Evolutionary conservation across 805 yeast species (phyloP).

Genomic region (Wickerhamiella siamensis): DNA sequence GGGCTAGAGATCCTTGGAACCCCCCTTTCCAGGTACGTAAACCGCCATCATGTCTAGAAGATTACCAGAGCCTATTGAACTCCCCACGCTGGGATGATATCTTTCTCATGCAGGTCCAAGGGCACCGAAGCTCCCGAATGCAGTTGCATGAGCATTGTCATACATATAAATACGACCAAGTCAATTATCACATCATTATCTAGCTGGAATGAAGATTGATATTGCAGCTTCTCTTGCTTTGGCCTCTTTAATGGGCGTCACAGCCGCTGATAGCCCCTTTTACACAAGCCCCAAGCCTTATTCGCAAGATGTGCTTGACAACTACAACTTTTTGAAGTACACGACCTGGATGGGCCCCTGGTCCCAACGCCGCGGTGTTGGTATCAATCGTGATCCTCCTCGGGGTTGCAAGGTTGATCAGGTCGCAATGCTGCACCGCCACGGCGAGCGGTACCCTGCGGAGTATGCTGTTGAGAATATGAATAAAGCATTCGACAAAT

Average conservation of each 20-base stretch:
- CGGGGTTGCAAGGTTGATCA: constrained; percentile 37
- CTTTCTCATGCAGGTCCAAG: no score
- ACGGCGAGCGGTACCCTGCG: constrained; percentile 45
- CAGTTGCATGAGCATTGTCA: no score
- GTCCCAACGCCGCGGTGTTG: constrained; percentile 35
- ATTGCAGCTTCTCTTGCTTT: constrained; percentile 5
- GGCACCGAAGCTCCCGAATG: no score
- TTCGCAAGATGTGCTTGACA: constrained; percentile 22
- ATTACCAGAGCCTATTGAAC: no score
- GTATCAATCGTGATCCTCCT: constrained; percentile 40
- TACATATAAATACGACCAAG: no score
- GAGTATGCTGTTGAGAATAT: constrained; percentile 5
- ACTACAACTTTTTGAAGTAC: constrained; percentile 31
- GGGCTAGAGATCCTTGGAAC: no score
- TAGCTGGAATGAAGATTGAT: constrained; percentile 1
- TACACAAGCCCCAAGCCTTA: constrained; percentile 3
- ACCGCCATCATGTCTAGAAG: no score
- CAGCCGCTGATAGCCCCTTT: background rate
- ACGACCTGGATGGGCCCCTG: constrained; percentile 40
- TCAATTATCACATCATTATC: no score
- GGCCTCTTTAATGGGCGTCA: constrained; percentile 2
- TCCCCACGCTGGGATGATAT: no score
- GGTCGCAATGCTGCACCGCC: constrained; percentile 39
- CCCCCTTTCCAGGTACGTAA: no score
- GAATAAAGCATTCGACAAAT: constrained; percentile 9